Evolutionary conservation across 1,284 basidiomycete genomes (phyloP).

Genomic region (Leccinum griseonigrum): DNA sequence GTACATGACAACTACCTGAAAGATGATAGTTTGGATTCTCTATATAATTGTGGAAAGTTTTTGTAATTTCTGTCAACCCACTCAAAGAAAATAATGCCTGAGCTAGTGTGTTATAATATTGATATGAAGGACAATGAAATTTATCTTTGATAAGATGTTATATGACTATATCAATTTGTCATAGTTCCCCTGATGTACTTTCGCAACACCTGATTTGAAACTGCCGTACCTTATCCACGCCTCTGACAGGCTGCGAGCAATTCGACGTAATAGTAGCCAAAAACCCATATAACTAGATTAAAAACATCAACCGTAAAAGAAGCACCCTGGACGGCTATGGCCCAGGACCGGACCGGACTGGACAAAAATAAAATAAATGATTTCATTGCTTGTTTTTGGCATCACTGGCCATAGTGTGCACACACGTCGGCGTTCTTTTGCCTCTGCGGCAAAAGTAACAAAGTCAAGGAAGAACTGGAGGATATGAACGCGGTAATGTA

Average conservation of each 20-base stretch:
- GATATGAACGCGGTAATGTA: background rate
- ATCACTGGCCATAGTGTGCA: no score
- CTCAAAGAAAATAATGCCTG: background rate
- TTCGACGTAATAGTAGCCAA: no score
- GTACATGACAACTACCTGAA: background rate
- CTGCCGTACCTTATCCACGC: no score
- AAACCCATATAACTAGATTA: no score
- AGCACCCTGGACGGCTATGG: no score
- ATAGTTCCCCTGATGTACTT: background rate
- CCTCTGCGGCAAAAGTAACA: background rate
- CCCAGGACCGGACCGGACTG: no score
- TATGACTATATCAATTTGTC: background rate
- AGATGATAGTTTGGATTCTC: background rate
- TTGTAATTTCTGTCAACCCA: background rate
- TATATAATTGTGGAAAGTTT: background rate
- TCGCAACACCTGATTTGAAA: no score
- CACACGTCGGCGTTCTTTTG: background rate
- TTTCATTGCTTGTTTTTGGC: no score
- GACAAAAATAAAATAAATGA: no score
- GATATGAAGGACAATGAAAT: background rate
- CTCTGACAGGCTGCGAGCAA: no score
- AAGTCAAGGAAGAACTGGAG: background rate
- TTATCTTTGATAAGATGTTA: background rate
- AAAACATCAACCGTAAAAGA: no score
- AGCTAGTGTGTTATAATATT: background rate